Conservation (phyloP, 1,139 yeast species). For the Geotrichum phurueaensis region DNA sequence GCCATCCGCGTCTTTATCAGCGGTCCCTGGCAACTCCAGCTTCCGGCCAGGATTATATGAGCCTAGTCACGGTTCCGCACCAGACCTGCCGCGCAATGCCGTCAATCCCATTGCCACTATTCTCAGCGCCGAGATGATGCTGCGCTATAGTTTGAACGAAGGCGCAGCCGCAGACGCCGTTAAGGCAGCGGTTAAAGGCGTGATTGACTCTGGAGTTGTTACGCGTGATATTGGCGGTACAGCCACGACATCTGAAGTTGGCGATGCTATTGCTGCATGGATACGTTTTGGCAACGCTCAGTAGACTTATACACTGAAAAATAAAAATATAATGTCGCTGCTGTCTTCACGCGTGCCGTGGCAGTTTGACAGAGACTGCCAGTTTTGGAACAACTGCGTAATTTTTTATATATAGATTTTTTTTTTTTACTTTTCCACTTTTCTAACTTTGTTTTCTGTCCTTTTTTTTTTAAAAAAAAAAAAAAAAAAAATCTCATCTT, state of each 20-base stretch:
- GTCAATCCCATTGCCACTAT: constrained; percentile 87
- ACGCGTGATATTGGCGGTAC: constrained; percentile 75
- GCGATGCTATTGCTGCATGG: constrained; percentile 58
- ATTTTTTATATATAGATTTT: background rate
- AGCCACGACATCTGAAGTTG: constrained; percentile 66
- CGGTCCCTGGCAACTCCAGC: constrained; percentile 62
- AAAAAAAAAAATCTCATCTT: no score
- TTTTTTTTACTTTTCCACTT: background rate
- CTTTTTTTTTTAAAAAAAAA: no score
- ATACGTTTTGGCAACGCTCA: background rate
- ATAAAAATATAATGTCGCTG: background rate
- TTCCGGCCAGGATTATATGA: constrained; percentile 78
- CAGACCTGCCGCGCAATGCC: constrained; percentile 70
- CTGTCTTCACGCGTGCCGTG: background rate
- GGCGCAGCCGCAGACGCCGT: constrained; percentile 65
- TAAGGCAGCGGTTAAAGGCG: constrained; percentile 67
- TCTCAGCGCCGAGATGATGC: constrained; percentile 81
- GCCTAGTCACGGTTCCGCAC: constrained; percentile 94
- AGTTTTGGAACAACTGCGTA: background rate
- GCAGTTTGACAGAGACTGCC: background rate
- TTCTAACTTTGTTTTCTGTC: background rate
- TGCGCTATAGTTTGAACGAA: constrained; percentile 66
- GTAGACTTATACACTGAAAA: background rate
- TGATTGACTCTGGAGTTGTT: constrained; percentile 66
- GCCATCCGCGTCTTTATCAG: constrained; percentile 81